A percentile compares a stretch with the other conserved stretches of the same genome.
Evolutionary conservation across 164 flowering plant species (phyloP).

Genomic region (Liriodendron chinense): DNA sequence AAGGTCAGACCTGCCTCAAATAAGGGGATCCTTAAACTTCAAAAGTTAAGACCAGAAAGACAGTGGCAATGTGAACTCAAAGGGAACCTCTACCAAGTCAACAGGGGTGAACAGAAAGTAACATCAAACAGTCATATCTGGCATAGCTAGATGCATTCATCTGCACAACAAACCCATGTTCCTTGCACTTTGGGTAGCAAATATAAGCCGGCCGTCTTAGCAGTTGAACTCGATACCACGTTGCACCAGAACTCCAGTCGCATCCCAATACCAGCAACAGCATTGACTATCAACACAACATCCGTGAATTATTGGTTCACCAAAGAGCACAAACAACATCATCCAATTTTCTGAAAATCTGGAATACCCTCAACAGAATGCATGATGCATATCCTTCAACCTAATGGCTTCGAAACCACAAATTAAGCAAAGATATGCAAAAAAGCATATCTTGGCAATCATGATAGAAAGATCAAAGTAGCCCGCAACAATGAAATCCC

Average conservation of each 20-base stretch:
- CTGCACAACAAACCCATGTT: background rate
- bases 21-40: background rate
- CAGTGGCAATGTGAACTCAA: background rate
- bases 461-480: conserved; percentile 4
- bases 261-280: background rate
- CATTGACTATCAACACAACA: background rate
- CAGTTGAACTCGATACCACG: background rate
- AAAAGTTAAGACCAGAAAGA: background rate
- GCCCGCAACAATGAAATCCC: background rate
- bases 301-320: background rate
- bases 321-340: background rate
- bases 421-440: background rate
- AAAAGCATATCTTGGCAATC: background rate
- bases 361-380: background rate
- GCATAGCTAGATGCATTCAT: background rate
- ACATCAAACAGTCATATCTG: background rate
- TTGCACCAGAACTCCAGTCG: background rate
- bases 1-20: background rate
- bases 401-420: background rate
- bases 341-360: background rate
- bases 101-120: background rate
- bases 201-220: background rate
- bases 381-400: background rate
- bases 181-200: background rate
- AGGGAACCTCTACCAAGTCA: conserved; percentile 4